Evolutionary conservation across 805 yeast genomes (phyloP), one percentile per base, ranked within the genome.

Genomic region (Yamadazyma sp.): DNA sequence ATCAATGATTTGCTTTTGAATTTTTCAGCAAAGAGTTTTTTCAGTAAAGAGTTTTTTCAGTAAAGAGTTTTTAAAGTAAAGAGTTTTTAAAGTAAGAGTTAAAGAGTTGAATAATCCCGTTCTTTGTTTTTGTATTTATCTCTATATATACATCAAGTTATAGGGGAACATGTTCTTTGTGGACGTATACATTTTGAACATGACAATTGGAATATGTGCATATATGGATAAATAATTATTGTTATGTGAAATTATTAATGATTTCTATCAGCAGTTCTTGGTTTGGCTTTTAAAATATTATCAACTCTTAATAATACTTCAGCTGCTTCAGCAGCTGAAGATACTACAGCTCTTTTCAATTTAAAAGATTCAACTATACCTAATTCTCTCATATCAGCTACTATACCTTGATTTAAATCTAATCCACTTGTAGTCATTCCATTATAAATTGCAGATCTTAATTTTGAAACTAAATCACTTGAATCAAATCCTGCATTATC

Each of bases 401-500:
- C 80, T 28, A 61, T 69, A 43, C 98, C 98, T 26, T 72, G 71
- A 56, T 85, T 80, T 52, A 93, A 75, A 56, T 93, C 95, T 45
- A 93, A 74, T 25, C 99, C 99, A 4, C 91, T 80, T 5, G 96
- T 87, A 14, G 86, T 73, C 73, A 86, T 78, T 23, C 99, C 99
- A 54, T 80, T 83, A 69, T 93, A 93, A 37, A 88, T 82, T 15
- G 95, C 81, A 2, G 96, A 80, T 62, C 97, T 78, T 52, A 93
- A 72, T 58, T 86, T 87, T 7, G 98, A 75, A 10, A 93, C 94
- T 43, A 93, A 70, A 49, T 94, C 98, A 51, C 88, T 80, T 15
- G 96, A 83, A 58, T 93, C 98, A 52, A 78, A 86, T 19, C 98
- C 99, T 4, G 99, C 98, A 56, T 93, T 93, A 56, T 93, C 98